A percentile compares a stretch with the other conserved stretches of the same genome.
Conservation (phyloP, 1,139 yeast species). For the Kazachstania sp. region DNA sequence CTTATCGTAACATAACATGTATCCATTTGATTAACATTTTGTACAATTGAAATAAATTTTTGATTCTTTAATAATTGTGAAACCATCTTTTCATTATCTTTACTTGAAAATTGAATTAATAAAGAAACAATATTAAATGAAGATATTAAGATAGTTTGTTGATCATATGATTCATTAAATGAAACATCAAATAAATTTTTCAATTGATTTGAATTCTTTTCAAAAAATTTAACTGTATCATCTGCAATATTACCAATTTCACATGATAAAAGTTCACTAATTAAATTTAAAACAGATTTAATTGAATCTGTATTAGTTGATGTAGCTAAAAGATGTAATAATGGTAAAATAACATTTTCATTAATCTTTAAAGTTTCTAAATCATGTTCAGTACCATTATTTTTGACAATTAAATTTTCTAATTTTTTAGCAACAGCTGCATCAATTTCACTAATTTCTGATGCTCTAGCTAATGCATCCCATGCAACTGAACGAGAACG, state of each 20-base stretch:
- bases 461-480: slow-evolving; percentile 82
- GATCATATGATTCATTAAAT: slow-evolving; percentile 17
- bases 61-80: slow-evolving; percentile 17
- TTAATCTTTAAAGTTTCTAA: slow-evolving; percentile 25
- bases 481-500: slow-evolving; percentile 83
- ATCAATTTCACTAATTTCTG: slow-evolving; percentile 39
- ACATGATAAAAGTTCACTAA: slow-evolving; percentile 47
- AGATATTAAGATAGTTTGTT: slow-evolving; percentile 24
- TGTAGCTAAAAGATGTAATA: slow-evolving; percentile 23
- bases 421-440: slow-evolving; percentile 26
- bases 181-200: slow-evolving; percentile 30
- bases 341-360: slow-evolving; percentile 18
- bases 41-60: slow-evolving; percentile 19
- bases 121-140: slow-evolving; percentile 29
- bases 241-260: slow-evolving; percentile 28
- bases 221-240: slow-evolving; percentile 40
- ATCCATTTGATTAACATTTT: slow-evolving; percentile 24
- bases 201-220: slow-evolving; percentile 30
- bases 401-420: slow-evolving; percentile 23
- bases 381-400: slow-evolving; percentile 5
- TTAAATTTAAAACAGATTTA: slow-evolving; percentile 61
- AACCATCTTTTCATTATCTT: slow-evolving; percentile 15
- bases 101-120: slow-evolving; percentile 27
- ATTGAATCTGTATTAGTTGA: slow-evolving; percentile 47
- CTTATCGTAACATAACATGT: slow-evolving; percentile 28